Base-by-base conservation (phyloP, 2,329 filamentous ascomycete genomes). In the Colletotrichum noveboracense region DNA sequence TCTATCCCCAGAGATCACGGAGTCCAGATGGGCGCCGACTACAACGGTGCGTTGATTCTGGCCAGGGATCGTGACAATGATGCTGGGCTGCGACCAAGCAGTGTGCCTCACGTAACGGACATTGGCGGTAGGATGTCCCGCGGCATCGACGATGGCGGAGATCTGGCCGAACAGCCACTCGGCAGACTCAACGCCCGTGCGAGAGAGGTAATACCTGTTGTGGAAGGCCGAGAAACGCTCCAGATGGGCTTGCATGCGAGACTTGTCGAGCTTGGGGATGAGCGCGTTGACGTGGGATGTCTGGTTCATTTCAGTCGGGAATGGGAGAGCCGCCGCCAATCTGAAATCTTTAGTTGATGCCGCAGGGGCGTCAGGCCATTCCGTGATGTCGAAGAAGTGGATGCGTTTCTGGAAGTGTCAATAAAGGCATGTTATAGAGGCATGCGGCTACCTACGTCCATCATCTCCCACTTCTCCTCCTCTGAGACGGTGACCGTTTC, bases 21-120 rank as follows among this genome's bases (percentile, higher is more conserved):
- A 95, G 82, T 96, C 95, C 79, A 95, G 94, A 80, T 96, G 94
- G 2, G 94, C 94, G 32, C 94, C 94, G 70, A 96, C 91, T 4
- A 96, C 92, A 32, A 96, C 89, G 0, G 94, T 96, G 81, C 94
- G 92, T 75, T 78, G 78, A 0, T 88, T 92, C 84, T 92, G 90
- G 18, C 94, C 95, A 0, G 94, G 94, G 34, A 97, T 93, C 2
- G 93, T 94, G n/a, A 94, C 94, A 79, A 97, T 95, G 80, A 97
- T 92, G 79, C 91, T 94, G 79, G 91, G 92, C 82, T 97, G 95
- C 16, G 91, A 90, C 93, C 94, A 97, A 0, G 91, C 78, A 48
- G 56, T 84, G 81, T 96, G 95, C 9, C 88, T 82, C 81, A 96
- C 95, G 64, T 89, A 88, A 78, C 90, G 87, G 4, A 93, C 93